phyloP scores from a whole-genome alignment of 371 early-diverging fungal genomes.

The Circinella umbellata region DNA sequence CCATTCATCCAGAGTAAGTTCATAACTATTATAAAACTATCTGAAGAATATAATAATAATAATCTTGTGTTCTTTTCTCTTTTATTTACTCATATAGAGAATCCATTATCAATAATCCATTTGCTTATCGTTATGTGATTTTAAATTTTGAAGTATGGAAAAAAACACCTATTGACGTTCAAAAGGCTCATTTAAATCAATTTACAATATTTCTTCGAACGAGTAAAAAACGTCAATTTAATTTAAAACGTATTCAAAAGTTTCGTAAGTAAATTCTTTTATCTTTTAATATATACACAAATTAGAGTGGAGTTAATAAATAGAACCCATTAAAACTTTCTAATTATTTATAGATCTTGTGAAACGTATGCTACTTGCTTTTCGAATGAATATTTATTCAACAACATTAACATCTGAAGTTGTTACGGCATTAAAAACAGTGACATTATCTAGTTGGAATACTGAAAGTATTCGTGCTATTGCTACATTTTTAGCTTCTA shows the following conservation, averaged over 20 bases:
- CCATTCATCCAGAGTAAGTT: conserved; percentile 58
- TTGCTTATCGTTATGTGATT: conserved; percentile 69
- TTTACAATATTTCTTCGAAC: conserved; percentile 67
- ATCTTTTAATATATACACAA: too few relatives aligned
- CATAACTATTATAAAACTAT: too few relatives aligned
- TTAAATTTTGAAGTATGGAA: conserved; percentile 80
- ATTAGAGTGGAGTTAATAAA: too few relatives aligned
- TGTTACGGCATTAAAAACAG: conserved; percentile 59
- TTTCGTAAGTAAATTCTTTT: conserved; percentile 63
- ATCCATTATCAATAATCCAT: conserved; percentile 68
- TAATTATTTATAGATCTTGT: conserved; percentile 67
- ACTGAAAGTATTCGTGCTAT: conserved; percentile 69
- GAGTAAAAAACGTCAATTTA: conserved; percentile 61
- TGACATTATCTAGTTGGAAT: conserved; percentile 63
- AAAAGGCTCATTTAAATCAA: conserved; percentile 66
- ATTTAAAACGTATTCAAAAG: conserved; percentile 63
- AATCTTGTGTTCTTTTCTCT: too few relatives aligned
- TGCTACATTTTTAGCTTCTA: conserved; percentile 72
- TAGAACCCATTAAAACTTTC: too few relatives aligned
- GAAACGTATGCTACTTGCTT: conserved; percentile 65
- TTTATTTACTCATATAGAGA: conserved; percentile 37
- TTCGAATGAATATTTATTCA: conserved; percentile 66
- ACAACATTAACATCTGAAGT: conserved; percentile 60
- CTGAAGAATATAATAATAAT: neutral
- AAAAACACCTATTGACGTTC: conserved; percentile 61